Evolutionary conservation across 1,284 basidiomycete genomes (phyloP), one percentile per base, ranked within the genome.

Genomic region (Ceratobasidium sp.): DNA sequence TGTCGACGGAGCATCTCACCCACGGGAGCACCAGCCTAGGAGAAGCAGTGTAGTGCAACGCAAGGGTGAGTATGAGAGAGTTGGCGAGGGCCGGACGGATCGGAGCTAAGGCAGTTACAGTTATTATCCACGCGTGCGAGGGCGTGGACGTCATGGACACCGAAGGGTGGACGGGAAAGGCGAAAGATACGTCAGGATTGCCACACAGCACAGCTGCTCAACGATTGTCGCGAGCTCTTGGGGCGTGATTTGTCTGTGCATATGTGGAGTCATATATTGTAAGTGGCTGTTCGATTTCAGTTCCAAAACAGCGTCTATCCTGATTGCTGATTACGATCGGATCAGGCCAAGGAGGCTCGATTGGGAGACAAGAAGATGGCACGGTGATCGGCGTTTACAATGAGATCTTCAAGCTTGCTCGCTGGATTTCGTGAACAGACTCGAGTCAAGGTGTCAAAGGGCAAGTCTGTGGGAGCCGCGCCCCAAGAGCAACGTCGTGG

Each of bases 181-280:
- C 89, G 47, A 94, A 90, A 82, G 85, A 81, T 59, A 89, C 87
- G 75, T 89, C 88, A 48, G 89, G 91, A n/a, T 33, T 72, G 29
- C 88, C 88, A 77, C 87, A 90, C 79, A 95, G 94, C 85, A 93
- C 93, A 17, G 93, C 94, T 4, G 93, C 90, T 63, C 96, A 98
- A 84, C 95, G 95, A 80, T 93, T 97, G 2, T 93, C 98, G 88
- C n/a, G 96, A 98, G 82, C 87, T 99, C 77, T 99, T 97, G 84
- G 97, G 99, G 82, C 91, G 97, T 60, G 98, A 99, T 82, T 90
- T 99, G 47, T 96, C 98, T 78, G 96, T 97, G 53, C 88, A 99
- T 53, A 95, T 99, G 77, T 90, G 98, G 78, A 97, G 96, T 81
- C 98, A 75, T 87, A 93, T 73, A 98, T 99, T 80, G 96, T 95